These are phyloP conservation scores for Hyphopichia pseudoburtonii DNA, from an alignment of 1,139 yeast genomes.

Conservation along the genomic window DNA sequence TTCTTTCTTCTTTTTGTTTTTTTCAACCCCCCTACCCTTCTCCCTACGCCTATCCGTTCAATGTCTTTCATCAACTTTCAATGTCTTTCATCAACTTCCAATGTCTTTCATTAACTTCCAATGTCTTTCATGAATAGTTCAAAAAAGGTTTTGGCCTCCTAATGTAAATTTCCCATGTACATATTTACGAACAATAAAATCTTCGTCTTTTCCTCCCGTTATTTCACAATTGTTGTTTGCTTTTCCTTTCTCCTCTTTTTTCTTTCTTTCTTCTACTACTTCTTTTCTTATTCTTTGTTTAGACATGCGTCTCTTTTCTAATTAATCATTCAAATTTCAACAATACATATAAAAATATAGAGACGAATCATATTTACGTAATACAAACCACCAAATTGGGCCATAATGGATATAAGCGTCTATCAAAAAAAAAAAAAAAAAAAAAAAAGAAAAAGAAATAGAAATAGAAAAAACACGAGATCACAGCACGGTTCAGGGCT, in stretches of 20 bases:
- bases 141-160: neutral
- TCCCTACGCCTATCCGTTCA: neutral
- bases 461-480: too few relatives aligned
- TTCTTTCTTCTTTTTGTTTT: too few relatives aligned
- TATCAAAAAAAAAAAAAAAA: too few relatives aligned
- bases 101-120: neutral
- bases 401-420: too few relatives aligned
- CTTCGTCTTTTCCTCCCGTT: neutral
- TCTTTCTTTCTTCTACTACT: neutral
- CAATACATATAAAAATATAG: too few relatives aligned
- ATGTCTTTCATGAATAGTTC: too few relatives aligned
- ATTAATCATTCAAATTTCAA: too few relatives aligned
- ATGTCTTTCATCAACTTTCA: neutral
- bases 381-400: too few relatives aligned
- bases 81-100: neutral
- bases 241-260: neutral
- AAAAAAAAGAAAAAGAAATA: too few relatives aligned
- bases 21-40: neutral
- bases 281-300: neutral
- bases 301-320: neutral
- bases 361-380: too few relatives aligned
- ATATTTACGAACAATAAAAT: neutral
- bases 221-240: neutral
- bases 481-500: too few relatives aligned
- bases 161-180: constrained; percentile 3